phyloP scores from a whole-genome alignment of 495 filamentous ascomycete genomes.

The Aspergillus panamensis region DNA sequence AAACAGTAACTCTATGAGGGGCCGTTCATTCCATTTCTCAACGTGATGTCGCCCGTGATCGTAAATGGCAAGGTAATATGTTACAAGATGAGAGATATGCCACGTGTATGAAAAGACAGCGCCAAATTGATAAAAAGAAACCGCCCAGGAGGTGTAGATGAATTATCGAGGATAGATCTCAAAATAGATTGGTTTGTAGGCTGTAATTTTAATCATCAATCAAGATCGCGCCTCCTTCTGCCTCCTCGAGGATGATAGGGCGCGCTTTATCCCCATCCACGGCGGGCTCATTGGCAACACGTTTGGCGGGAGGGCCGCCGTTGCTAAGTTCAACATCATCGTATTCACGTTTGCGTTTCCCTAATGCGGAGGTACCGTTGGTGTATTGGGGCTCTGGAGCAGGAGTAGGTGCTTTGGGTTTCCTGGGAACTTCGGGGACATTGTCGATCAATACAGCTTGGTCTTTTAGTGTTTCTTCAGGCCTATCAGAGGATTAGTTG shows the following conservation, averaged over 20 bases:
- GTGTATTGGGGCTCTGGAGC: slow-evolving; percentile 8
- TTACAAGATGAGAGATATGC: slow-evolving; percentile 8
- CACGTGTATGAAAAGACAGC: not conserved
- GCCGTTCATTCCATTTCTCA: slow-evolving; percentile 1
- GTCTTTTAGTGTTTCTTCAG: slow-evolving; percentile 33
- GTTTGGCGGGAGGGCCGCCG: slow-evolving; percentile 43
- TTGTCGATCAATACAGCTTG: slow-evolving; percentile 44
- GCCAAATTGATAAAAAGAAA: not conserved
- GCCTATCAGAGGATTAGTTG: slow-evolving; percentile 22
- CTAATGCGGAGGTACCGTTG: slow-evolving; percentile 25
- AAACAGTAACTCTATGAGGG: not conserved
- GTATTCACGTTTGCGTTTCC: slow-evolving; percentile 45
- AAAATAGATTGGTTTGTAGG: not conserved
- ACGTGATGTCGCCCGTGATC: not conserved
- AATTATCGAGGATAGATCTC: not conserved
- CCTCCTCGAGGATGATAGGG: slow-evolving; percentile 53
- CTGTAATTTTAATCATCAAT: slow-evolving; percentile 56
- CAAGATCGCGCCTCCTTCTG: slow-evolving; percentile 63
- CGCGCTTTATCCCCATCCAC: slow-evolving; percentile 34
- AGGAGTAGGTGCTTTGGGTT: slow-evolving; percentile 35
- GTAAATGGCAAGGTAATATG: slow-evolving; percentile 8
- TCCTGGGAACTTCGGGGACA: slow-evolving; percentile 49
- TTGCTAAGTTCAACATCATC: slow-evolving; percentile 41
- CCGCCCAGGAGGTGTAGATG: not conserved
- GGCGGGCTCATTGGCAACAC: slow-evolving; percentile 31